Conservation (phyloP, 176 grass and related monocot genomes). For the Oryza officinalis region DNA sequence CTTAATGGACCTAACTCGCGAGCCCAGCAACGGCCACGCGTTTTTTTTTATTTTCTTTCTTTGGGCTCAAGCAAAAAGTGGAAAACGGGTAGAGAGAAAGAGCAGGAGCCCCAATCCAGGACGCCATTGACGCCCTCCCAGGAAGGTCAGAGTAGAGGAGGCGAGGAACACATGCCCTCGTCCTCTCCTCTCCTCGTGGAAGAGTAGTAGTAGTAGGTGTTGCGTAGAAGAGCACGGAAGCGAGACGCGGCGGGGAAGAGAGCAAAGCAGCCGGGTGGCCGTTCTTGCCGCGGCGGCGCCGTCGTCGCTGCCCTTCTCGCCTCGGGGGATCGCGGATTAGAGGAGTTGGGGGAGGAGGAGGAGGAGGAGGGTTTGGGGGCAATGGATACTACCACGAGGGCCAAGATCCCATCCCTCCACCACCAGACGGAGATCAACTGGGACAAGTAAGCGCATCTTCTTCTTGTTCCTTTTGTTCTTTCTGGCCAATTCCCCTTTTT, state of each 20-base stretch:
- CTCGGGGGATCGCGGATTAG: constrained; percentile 12
- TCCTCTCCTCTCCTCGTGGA: not conserved
- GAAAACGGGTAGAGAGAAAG: too few relatives aligned
- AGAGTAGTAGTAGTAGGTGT: constrained; percentile 6
- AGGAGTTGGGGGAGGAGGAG: not conserved
- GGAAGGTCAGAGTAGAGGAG: not conserved
- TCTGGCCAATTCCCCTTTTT: not conserved
- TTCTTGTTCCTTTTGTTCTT: not conserved
- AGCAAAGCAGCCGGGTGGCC: not conserved
- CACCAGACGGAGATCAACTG: constrained; percentile 95
- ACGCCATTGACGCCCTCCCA: constrained; percentile 35
- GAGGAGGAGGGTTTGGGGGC: constrained; percentile 39
- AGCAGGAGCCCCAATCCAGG: not conserved
- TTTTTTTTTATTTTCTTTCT: not conserved
- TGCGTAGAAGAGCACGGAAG: constrained; percentile 36
- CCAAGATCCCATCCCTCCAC: constrained; percentile 65
- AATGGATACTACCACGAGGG: constrained; percentile 46
- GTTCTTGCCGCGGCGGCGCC: constrained; percentile 14
- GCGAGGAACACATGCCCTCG: constrained; percentile 39
- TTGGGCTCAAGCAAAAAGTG: constrained; percentile 40
- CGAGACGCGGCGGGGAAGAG: not conserved
- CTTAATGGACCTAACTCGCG: not conserved
- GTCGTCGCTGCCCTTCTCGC: not conserved
- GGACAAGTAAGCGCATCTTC: constrained; percentile 70
- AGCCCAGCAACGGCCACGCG: constrained; percentile 6